Percentiles rank a stretch among this genome's conserved stretches.
phyloP scores from a whole-genome alignment of 176 grass and related monocot genomes.

The Panicum miliaceum region DNA sequence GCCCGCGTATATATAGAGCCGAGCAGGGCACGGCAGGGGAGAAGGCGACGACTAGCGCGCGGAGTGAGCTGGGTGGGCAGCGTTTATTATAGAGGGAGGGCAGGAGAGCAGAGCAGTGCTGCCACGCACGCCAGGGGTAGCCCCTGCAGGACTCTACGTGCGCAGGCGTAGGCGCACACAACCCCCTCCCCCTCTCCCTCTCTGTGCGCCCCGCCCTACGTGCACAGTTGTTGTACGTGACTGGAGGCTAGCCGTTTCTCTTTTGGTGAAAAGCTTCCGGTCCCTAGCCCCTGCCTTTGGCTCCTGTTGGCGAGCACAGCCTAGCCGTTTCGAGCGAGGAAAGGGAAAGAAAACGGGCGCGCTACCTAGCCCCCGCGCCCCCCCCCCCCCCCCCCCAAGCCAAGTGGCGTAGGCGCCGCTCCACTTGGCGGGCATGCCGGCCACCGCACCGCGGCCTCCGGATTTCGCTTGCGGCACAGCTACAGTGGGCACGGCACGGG shows the following conservation, averaged over 20 bases:
- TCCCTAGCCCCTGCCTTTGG: not conserved
- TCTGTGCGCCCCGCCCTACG: not conserved
- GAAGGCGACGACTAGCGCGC: not conserved
- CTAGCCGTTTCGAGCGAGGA: conserved; percentile 12
- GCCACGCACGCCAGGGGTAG: not conserved
- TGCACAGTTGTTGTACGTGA: conserved; percentile 13
- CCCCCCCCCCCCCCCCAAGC: no score
- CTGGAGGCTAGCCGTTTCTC: not conserved
- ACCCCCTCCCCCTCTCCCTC: not conserved
- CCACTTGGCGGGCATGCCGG: not conserved
- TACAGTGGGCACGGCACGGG: not conserved
- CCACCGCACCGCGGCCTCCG: not conserved
- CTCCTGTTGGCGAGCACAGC: conserved; percentile 16
- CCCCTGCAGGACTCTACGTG: not conserved
- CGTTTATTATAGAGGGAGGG: not conserved
- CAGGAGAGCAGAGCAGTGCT: not conserved
- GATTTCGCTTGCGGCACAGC: conserved; percentile 3
- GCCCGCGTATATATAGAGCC: conserved; percentile 52
- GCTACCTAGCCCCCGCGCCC: no score
- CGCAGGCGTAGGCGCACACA: not conserved
- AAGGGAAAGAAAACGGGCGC: conserved; percentile 14
- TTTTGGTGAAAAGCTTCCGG: not conserved
- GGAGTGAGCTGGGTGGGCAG: conserved; percentile 11
- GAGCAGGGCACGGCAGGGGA: not conserved
- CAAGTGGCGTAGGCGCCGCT: not conserved